A percentile compares a stretch with the other conserved stretches of the same genome.
Evolutionary conservation across 1,284 basidiomycete genomes (phyloP).

Genomic region (Polyporus tsugae): DNA sequence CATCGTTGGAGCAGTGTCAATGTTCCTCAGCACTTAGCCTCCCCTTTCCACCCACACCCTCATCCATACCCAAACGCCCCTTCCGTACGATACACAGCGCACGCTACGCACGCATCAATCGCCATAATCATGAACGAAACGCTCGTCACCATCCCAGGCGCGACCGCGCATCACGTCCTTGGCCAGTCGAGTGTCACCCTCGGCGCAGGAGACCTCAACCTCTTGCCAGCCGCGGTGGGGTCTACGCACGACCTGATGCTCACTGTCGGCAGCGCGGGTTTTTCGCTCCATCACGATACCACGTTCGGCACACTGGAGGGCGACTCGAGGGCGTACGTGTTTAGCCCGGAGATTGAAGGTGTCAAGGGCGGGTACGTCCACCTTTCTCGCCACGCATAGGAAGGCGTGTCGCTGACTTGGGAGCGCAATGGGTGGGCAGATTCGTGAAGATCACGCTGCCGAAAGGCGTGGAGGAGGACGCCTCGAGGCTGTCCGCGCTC

Average conservation of each 20-base stretch:
- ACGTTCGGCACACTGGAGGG: constrained; percentile 41
- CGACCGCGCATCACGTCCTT: constrained; percentile 38
- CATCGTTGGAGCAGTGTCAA: neutral
- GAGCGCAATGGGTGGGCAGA: constrained; percentile 16
- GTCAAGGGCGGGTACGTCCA: constrained; percentile 35
- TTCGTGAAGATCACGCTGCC: constrained; percentile 42
- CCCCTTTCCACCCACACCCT: neutral
- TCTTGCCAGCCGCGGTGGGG: constrained; percentile 11
- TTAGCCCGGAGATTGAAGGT: constrained; percentile 39
- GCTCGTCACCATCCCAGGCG: constrained; percentile 36
- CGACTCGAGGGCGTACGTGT: constrained; percentile 39
- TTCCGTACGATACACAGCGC: neutral
- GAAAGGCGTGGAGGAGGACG: constrained; percentile 32
- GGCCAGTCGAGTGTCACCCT: constrained; percentile 35
- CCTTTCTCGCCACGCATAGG: no score
- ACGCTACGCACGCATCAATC: neutral
- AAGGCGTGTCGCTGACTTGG: neutral
- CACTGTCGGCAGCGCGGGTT: constrained; percentile 39
- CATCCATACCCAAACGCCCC: neutral
- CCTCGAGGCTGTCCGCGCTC: constrained; percentile 30
- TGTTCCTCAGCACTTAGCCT: neutral
- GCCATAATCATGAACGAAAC: constrained; percentile 17
- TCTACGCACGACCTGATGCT: constrained; percentile 26
- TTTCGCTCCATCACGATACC: constrained; percentile 37
- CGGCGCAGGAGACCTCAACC: constrained; percentile 37